phyloP scores from a whole-genome alignment of 768 basidiomycete genomes.

The Phylloporus scabripes region DNA sequence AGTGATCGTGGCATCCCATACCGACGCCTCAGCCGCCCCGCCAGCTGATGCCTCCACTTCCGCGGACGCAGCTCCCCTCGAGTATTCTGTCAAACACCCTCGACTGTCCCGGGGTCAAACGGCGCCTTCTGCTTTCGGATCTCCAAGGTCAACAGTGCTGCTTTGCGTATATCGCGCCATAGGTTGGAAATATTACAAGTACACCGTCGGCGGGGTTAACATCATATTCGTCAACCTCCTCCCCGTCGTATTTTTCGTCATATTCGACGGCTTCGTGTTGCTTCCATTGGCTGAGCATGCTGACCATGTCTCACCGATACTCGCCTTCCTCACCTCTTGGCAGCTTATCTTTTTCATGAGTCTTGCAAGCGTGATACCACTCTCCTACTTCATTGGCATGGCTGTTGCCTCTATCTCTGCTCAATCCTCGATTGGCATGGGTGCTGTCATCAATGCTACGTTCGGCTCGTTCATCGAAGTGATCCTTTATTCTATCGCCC shows the following conservation, averaged over 20 bases:
- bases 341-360: conserved; percentile 78
- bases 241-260: conserved; percentile 91
- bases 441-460: conserved; percentile 98
- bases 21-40: conserved; percentile 16
- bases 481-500: conserved; percentile 83
- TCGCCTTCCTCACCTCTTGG: conserved; percentile 66
- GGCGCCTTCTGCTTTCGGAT: conserved; percentile 67
- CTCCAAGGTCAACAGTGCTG: conserved; percentile 80
- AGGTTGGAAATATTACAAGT: conserved; percentile 95
- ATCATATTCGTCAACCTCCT: conserved; percentile 96
- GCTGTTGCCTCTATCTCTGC: conserved; percentile 99
- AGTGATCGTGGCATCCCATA: conserved; percentile 42
- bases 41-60: conserved; percentile 5
- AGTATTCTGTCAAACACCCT: conserved; percentile 64
- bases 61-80: conserved; percentile 29
- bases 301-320: conserved; percentile 57
- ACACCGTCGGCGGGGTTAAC: conserved; percentile 97
- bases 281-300: conserved; percentile 62
- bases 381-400: conserved; percentile 99
- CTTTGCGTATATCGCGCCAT: conserved; percentile 92
- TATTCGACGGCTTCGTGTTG: conserved; percentile 86
- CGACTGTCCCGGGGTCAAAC: conserved; percentile 81
- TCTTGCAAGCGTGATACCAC: conserved; percentile 88
- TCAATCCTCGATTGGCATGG: conserved; percentile 98
- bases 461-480: conserved; percentile 99